Percentiles rank a stretch among this genome's conserved stretches.
Evolutionary conservation across 2,329 filamentous ascomycete species (phyloP).

Genomic region (Fusarium praegraminearum): DNA sequence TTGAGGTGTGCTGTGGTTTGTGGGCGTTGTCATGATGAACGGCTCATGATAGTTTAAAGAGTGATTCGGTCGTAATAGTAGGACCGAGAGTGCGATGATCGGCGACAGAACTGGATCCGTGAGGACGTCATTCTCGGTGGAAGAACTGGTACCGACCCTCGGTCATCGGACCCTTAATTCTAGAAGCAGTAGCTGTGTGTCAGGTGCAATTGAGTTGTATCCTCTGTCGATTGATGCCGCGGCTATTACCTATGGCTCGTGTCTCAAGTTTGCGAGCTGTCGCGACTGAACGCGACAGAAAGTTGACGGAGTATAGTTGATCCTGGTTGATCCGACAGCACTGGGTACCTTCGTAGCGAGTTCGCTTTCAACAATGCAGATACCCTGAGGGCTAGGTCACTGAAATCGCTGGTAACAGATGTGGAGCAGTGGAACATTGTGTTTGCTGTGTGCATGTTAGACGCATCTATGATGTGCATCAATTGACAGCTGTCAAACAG

Average conservation of each 20-base stretch:
- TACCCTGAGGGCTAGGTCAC: neutral
- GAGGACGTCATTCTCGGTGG: slow-evolving; percentile 37
- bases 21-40: slow-evolving; percentile 18
- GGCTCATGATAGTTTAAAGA: slow-evolving; percentile 42
- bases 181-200: neutral
- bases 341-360: neutral
- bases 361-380: neutral
- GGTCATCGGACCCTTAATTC: slow-evolving; percentile 16
- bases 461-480: neutral
- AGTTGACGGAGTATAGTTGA: neutral
- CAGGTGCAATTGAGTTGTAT: neutral
- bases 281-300: neutral
- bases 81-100: slow-evolving; percentile 14
- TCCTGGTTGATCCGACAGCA: neutral
- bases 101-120: slow-evolving; percentile 33
- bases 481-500: neutral
- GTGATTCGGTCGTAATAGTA: slow-evolving; percentile 25
- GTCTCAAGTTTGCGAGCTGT: neutral
- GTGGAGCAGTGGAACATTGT: neutral
- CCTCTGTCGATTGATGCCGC: neutral
- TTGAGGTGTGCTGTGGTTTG: slow-evolving; percentile 7
- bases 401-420: neutral
- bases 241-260: neutral
- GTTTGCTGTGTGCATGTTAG: neutral
- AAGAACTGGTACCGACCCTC: slow-evolving; percentile 33